Percentiles rank a stretch among this genome's conserved stretches.
Evolutionary conservation across 1,284 basidiomycete species (phyloP).

Genomic region (Tremellales sp.): DNA sequence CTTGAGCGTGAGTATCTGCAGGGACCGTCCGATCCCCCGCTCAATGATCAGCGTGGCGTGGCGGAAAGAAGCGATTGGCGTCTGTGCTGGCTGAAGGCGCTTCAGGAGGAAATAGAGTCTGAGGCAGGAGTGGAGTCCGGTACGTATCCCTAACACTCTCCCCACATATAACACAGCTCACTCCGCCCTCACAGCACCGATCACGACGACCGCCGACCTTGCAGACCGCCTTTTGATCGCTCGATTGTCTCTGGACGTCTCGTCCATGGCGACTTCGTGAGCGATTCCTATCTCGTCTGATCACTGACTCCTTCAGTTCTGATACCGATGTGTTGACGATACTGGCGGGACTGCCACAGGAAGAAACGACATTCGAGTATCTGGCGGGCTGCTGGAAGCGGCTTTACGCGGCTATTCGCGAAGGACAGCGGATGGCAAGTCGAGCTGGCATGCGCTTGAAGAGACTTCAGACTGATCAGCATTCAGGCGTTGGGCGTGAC

Average conservation of each 20-base stretch:
- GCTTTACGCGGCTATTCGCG: slow-evolving; percentile 58
- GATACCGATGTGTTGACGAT: slow-evolving; percentile 75
- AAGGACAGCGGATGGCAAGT: slow-evolving; percentile 58
- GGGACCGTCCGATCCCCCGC: slow-evolving; percentile 3
- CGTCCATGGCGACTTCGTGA: slow-evolving; percentile 55
- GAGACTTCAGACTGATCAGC: slow-evolving; percentile 4
- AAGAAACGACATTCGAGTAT: slow-evolving; percentile 86
- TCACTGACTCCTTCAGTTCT: slow-evolving; percentile 54
- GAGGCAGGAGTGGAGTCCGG: slow-evolving; percentile 31
- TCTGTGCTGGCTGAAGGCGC: slow-evolving; percentile 75
- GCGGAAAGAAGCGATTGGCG: slow-evolving; percentile 68
- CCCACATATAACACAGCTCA: slow-evolving; percentile 20
- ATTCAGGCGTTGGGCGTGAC: slow-evolving; percentile 62
- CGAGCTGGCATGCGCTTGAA: slow-evolving; percentile 54
- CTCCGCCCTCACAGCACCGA: too few relatives aligned
- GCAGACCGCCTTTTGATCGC: slow-evolving; percentile 69
- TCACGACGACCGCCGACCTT: slow-evolving; percentile 35
- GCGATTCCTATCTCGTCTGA: slow-evolving; percentile 2
- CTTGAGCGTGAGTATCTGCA: slow-evolving; percentile 58
- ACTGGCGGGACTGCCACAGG: slow-evolving; percentile 68
- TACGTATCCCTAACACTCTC: slow-evolving; percentile 3
- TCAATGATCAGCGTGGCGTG: slow-evolving; percentile 38
- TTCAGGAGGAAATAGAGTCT: slow-evolving; percentile 76
- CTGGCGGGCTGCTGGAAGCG: slow-evolving; percentile 88
- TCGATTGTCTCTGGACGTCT: slow-evolving; percentile 75